phyloP scores from a whole-genome alignment of 805 yeast genomes.

The Lipomyces starkeyi region DNA sequence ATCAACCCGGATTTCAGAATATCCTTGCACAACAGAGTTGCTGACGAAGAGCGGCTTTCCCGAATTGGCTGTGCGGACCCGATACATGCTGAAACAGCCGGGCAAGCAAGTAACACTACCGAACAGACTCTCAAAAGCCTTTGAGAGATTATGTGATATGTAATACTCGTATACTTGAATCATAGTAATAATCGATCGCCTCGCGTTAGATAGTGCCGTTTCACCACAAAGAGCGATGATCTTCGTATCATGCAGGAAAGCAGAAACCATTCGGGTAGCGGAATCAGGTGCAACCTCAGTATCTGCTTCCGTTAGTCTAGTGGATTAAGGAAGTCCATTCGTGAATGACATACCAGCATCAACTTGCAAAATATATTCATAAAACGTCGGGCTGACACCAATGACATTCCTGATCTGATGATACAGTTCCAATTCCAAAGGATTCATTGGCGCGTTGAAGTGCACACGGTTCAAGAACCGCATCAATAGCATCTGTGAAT shows the following conservation, averaged over 20 bases:
- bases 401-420: slow-evolving; percentile 61
- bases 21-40: slow-evolving; percentile 62
- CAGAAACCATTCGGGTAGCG: slow-evolving; percentile 60
- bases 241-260: slow-evolving; percentile 60
- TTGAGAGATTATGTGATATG: slow-evolving; percentile 66
- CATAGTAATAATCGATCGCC: slow-evolving; percentile 59
- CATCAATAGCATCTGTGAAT: slow-evolving; percentile 66
- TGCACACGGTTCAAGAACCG: slow-evolving; percentile 65
- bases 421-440: slow-evolving; percentile 61
- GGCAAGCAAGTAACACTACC: slow-evolving; percentile 71
- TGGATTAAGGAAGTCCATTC: neutral
- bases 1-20: slow-evolving; percentile 60
- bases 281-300: slow-evolving; percentile 62
- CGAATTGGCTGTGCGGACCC: slow-evolving; percentile 59
- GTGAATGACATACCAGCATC: slow-evolving; percentile 54
- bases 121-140: slow-evolving; percentile 66
- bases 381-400: slow-evolving; percentile 63
- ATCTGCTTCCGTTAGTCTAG: slow-evolving; percentile 39
- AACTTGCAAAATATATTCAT: slow-evolving; percentile 61
- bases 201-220: slow-evolving; percentile 61
- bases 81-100: slow-evolving; percentile 66
- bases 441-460: slow-evolving; percentile 65
- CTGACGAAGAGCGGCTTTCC: slow-evolving; percentile 67
- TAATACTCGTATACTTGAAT: slow-evolving; percentile 70
- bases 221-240: slow-evolving; percentile 69